These are phyloP conservation scores for Microbotryomycetes sp. DNA, from an alignment of 1,284 basidiomycete genomes.

Conservation along the genomic window DNA sequence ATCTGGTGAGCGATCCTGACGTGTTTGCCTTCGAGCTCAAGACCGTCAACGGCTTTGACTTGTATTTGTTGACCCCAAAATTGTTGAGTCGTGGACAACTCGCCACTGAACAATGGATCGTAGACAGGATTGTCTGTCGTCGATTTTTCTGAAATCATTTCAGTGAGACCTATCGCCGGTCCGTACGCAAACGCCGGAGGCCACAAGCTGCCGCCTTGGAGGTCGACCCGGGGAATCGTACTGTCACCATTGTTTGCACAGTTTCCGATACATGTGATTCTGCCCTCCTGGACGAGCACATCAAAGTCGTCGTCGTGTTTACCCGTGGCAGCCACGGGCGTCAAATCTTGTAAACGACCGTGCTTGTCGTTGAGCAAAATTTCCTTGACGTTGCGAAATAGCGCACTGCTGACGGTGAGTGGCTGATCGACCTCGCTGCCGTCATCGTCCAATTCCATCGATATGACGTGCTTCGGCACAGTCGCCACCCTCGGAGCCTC, in stretches of 20 bases:
- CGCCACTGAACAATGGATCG: constrained; percentile 9
- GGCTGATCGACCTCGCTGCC: constrained; percentile 39
- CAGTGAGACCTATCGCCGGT: constrained; percentile 42
- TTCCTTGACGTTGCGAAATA: constrained; percentile 15
- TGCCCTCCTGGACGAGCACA: constrained; percentile 4
- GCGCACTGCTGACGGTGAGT: constrained; percentile 37
- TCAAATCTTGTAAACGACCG: too few relatives aligned
- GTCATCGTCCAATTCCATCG: constrained; percentile 16
- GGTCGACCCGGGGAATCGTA: constrained; percentile 40
- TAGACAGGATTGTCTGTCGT: constrained; percentile 1
- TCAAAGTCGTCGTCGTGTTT: background rate
- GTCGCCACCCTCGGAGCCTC: constrained; percentile 32
- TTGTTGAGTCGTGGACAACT: constrained; percentile 9
- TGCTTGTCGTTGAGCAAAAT: background rate
- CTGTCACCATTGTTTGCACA: constrained; percentile 10
- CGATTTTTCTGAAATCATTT: constrained; percentile 37
- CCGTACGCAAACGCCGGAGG: constrained; percentile 44
- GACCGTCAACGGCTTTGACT: constrained; percentile 57
- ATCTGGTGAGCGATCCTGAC: constrained; percentile 45
- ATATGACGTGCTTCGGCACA: constrained; percentile 21
- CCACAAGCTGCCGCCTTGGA: constrained; percentile 43
- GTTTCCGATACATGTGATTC: constrained; percentile 38
- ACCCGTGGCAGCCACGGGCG: background rate
- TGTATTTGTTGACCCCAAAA: background rate
- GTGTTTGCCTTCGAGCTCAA: constrained; percentile 62